Evolutionary conservation across 2,329 filamentous ascomycete genomes (phyloP).

Genomic region (Colletotrichum limetticola): DNA sequence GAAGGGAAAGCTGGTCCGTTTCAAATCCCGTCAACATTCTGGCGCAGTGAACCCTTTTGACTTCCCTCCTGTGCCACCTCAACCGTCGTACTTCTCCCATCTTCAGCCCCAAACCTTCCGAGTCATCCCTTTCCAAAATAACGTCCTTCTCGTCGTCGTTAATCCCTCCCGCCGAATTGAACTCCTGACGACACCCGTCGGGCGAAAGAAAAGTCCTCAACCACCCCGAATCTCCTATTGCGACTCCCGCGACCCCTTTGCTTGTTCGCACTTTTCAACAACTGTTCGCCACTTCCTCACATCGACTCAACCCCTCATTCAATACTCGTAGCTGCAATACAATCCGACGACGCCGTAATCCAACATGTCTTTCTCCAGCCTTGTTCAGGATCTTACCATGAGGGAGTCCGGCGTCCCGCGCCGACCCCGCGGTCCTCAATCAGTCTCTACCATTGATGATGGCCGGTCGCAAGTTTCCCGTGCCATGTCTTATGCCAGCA

Average conservation of each 20-base stretch:
- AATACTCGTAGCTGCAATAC: neutral
- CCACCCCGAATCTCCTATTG: neutral
- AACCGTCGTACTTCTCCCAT: neutral
- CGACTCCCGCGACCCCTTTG: neutral
- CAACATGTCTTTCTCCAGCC: conserved; percentile 74
- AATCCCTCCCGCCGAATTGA: neutral
- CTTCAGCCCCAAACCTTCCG: conserved; percentile 10
- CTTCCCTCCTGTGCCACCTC: conserved; percentile 13
- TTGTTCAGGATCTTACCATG: conserved; percentile 72
- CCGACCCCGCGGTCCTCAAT: conserved; percentile 57
- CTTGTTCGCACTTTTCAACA: neutral
- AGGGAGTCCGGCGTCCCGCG: conserved; percentile 63
- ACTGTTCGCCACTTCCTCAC: neutral
- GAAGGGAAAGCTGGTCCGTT: conserved; percentile 31
- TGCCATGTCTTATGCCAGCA: conserved; percentile 74
- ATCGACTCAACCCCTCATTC: neutral
- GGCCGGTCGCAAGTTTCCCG: conserved; percentile 70
- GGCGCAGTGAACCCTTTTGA: conserved; percentile 5
- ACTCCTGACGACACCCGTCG: neutral
- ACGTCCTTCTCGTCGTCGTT: neutral
- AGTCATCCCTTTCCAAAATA: neutral
- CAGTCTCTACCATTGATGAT: conserved; percentile 69
- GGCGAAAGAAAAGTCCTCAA: conserved; percentile 9
- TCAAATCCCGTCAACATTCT: conserved; percentile 23
- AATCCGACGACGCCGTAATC: neutral